Evolutionary conservation across 1,139 yeast genomes (phyloP), one percentile per base, ranked within the genome.

Genomic region (Candida glucosophila): DNA sequence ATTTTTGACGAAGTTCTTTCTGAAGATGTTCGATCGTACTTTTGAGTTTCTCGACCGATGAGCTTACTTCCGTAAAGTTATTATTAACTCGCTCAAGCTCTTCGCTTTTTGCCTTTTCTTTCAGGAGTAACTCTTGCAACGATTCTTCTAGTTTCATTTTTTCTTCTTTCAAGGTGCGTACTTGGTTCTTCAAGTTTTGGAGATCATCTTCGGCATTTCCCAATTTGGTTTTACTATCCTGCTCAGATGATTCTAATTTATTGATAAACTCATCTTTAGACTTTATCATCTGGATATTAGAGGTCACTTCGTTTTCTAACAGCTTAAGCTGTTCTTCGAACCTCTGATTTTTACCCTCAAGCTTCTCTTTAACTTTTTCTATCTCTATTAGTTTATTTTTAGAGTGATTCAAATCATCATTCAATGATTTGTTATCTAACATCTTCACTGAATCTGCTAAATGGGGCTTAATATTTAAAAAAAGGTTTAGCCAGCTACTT

Each of bases 401-500:
- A 13, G 58, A 44, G 22, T 49, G 41, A 31, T 57, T 58, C 32
- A 62, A 39, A 29, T 58, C 59, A 21, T 77, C 76, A 32, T 73
- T 76, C 40, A 75, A 64, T 33, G 63, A 61, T 29, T 69, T 73
- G 8, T 68, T 58, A 38, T 68, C 77, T 28, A 69, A 57, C 1
- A 75, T 71, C 37, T 74, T 77, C 11, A 58, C 56, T 0, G 85
- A 69, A 6, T 81, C 82, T 31, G 74, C 77, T 14, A 86, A 55
- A 26, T 88, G 53, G 1, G 98, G 97, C 38, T 81, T 81, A 40
- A 90, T 60, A 30, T 73, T 71, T 17, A 75, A 62, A 36, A 77
- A 77, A 25, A 90, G 59, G 28, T 67, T 72, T 58, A 83, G 80
- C 98, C 98, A 90, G 6, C 82, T 82, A 45, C 79, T 78, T 7